Evolutionary conservation across 768 basidiomycete genomes (phyloP), one percentile per base, ranked within the genome.

Genomic region (Omphalotus guepiniiformis): DNA sequence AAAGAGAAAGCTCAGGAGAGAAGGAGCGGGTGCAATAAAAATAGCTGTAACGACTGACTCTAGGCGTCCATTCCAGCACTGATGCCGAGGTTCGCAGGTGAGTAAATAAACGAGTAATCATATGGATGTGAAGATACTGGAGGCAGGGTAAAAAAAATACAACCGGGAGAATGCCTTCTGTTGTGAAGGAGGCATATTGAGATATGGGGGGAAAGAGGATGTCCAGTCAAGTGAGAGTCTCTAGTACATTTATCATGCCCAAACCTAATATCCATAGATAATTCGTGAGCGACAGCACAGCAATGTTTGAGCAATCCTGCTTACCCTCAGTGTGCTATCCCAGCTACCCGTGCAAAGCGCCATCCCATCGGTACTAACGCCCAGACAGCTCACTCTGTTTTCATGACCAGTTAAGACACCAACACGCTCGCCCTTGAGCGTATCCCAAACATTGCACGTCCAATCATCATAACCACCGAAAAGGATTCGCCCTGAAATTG

Each of bases 361-460:
- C 88, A 97, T 97, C 32, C 95, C 95, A 63, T 99, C 95, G 38
- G 84, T 81, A 55, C 87, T 91, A 55, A 98, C 96, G 46, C 95
- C 95, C 56, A 99, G 69, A 73, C 96, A 98, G 61, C 87, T 90
- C 56, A 99, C 93, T 54, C 95, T 76, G 74, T 99, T 99, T 76
- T 99, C 95, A 60, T 99, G 95, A 15, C 96, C 95, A 29, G 93
- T 92, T 52, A 99, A 70, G 43, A 99, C 96, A 48, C 95, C 95
- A 32, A 99, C 93, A 47, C 95, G 88, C 66, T 98, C 95, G 47
- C 96, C 96, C 68, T 95, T 96, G 60, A 99, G 76, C 23, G 94
- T 97, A 64, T 99, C 95, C 95, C 95, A 99, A 42, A 98, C 95
- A 63, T 99, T 99, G 75, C 93, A 94, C 56, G 96, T 98, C 90